Evolutionary conservation across 768 basidiomycete genomes (phyloP), one percentile per base, ranked within the genome.

Genomic region (Rubroboletus pulcherrimus): DNA sequence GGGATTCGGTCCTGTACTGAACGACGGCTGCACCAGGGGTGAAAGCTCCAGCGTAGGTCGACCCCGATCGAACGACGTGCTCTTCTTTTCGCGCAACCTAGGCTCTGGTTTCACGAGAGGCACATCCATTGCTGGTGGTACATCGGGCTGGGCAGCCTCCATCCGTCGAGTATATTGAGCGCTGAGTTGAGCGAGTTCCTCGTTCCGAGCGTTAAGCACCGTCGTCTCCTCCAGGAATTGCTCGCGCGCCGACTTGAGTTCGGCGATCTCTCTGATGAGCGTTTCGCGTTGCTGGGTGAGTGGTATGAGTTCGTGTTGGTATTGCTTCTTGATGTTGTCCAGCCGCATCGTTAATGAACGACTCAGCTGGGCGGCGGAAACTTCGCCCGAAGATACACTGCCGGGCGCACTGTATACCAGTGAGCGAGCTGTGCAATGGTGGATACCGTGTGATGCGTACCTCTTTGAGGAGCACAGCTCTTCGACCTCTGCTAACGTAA

Each of bases 401-500:
- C 65, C 64, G n/a, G 70, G 68, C 50, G 59, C 62, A 42, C 65
- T 67, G 58, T 50, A 55, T 49, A 41, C 43, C 55, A 2, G 49
- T 68, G 52, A 73, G 58, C 14, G 21, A 52, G 66, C 65, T 61
- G 63, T 70, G 57, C 37, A 45, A 34, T 24, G 11, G 46, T 34
- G 44, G 60, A 54, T 59, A 37, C 48, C 14, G 40, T 30, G 52
- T 24, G 17, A 44, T 47, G 47, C 78, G 47, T 62, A 94, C 93
- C 81, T 84, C 67, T 84, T 90, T 0, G 81, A 81, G 19, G 81
- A 82, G 19, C 85, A 81, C 34, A 99, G 77, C 73, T 98, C 94
- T 66, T 96, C 94, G 37, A 98, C 84, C 70, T 99, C 96, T 0
- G 93, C 94, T 54, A 98, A 73, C 11, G 91, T 82, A 75, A 98